Percentiles rank a stretch among this genome's conserved stretches.
Evolutionary conservation across 805 yeast genomes (phyloP).

Genomic region (Kuraishia floccosa): DNA sequence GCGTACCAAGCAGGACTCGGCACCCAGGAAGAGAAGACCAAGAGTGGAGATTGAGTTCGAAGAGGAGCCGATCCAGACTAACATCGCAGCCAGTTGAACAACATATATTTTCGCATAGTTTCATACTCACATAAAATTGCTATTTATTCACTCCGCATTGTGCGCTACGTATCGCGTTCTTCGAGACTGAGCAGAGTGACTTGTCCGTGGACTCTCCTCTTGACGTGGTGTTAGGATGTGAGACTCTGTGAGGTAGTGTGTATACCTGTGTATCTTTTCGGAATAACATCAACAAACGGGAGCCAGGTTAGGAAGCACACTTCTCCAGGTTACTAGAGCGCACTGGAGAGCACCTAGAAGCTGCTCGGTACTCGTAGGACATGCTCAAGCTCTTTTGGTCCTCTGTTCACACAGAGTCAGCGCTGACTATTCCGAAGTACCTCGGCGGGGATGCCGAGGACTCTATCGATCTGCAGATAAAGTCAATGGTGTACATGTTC

Average conservation of each 20-base stretch:
- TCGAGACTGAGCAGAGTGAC: too few relatives aligned
- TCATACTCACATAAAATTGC: neutral
- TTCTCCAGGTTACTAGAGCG: too few relatives aligned
- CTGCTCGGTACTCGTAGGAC: too few relatives aligned
- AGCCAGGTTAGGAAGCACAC: too few relatives aligned
- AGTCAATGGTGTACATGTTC: slow-evolving; percentile 46
- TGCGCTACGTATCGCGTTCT: too few relatives aligned
- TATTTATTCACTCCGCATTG: too few relatives aligned
- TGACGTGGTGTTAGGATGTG: too few relatives aligned
- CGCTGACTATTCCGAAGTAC: slow-evolving; percentile 37
- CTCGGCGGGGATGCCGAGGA: slow-evolving; percentile 37
- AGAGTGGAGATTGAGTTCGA: slow-evolving; percentile 80
- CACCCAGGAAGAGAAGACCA: slow-evolving; percentile 48
- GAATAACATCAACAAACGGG: too few relatives aligned
- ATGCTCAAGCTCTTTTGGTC: slow-evolving; percentile 23
- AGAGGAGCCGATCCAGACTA: slow-evolving; percentile 35
- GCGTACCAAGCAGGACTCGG: slow-evolving; percentile 20
- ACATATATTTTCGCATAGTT: slow-evolving; percentile 1
- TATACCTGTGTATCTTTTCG: too few relatives aligned
- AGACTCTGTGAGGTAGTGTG: too few relatives aligned
- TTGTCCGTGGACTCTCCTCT: too few relatives aligned
- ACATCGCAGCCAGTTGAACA: slow-evolving; percentile 1
- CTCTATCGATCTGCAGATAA: slow-evolving; percentile 50
- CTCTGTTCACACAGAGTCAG: slow-evolving; percentile 13
- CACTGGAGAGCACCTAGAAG: too few relatives aligned